Evolutionary conservation across 768 basidiomycete species (phyloP), one percentile per base, ranked within the genome.

Genomic region (Lactifluus hygrophoroides): DNA sequence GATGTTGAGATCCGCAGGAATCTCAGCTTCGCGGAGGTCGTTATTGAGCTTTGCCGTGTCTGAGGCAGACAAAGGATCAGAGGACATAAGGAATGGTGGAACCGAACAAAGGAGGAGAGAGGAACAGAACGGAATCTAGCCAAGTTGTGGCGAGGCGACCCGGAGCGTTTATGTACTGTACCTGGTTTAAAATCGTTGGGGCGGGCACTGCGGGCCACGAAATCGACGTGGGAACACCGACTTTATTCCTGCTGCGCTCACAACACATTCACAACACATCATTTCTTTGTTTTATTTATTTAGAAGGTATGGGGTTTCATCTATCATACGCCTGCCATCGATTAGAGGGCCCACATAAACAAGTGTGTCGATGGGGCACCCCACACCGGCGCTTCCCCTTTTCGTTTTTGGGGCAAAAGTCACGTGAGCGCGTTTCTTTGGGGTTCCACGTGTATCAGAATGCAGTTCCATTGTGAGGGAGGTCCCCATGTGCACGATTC

Each of bases 1-100:
- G 53, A 81, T 75, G 67, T 73, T 66, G 60, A 67, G 56, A 66
- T 74, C 74, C 40, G 65, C 66, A 47, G 72, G 71, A 32, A 55
- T 57, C 46, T 69, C 68, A 27, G 46, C 38, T 37, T 63, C 59
- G 62, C 63, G 57, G 49, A 65, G 56, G 56, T 64, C 50, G 5
- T 66, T 59, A 40, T 67, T 61, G 21, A 64, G 57, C 34, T 57
- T 56, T 54, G 67, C 55, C 37, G 63, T 56, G 59, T 64, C 65
- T 25, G 62, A 58, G 14, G 69, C 60, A 47, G 69, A 62, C 46
- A 38, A 60, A 37, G 64, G 64, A 57, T 67, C 63, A 19, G 72
- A 64, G 54, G 71, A 68, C 71, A 72, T 72, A 58, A 57, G 51
- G 57, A 50, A 51, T 56, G 56, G 50, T 56, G 62, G 60, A 58